Evolutionary conservation across 148 eudicot genomes (phyloP).

Genomic region (Rhododendron kiyosumense): DNA sequence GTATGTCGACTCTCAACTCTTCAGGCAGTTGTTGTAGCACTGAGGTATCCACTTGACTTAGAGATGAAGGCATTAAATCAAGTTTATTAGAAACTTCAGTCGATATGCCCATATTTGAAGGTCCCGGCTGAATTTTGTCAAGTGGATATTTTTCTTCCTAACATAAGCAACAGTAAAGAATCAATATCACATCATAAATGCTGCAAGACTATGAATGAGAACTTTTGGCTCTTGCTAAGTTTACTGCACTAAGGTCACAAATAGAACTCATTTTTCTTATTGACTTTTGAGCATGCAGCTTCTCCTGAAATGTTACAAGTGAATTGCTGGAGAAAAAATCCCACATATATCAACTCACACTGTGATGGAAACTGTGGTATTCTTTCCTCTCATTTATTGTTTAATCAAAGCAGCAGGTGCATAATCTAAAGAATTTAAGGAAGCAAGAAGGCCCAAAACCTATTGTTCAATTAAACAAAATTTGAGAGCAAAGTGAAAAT

Average conservation of each 20-base stretch:
- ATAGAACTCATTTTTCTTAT: not conserved
- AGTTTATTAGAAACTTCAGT: conserved; percentile 19
- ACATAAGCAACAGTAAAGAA: conserved; percentile 1
- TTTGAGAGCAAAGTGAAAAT: conserved; percentile 3
- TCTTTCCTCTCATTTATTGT: not conserved
- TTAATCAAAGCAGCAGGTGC: not conserved
- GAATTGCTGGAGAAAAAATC: not conserved
- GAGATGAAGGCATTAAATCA: conserved; percentile 74
- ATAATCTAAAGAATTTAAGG: not conserved
- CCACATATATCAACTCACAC: not conserved
- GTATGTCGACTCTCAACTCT: conserved; percentile 70
- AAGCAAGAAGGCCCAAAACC: not conserved
- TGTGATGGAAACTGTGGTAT: not conserved
- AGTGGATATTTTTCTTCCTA: conserved; percentile 12
- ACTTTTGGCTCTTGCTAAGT: not conserved
- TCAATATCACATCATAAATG: not conserved
- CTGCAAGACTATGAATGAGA: not conserved
- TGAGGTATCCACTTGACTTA: conserved; percentile 80
- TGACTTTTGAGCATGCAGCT: not conserved
- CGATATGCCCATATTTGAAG: conserved; percentile 14
- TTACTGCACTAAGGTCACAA: not conserved
- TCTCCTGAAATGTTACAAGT: not conserved
- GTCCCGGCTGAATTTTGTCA: conserved; percentile 21
- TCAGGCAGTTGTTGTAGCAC: conserved; percentile 77
- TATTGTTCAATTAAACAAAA: not conserved